Evolutionary conservation across 225 moss, liverwort and hornwort genomes (phyloP).

Genomic region (Marchantia paleacea): DNA sequence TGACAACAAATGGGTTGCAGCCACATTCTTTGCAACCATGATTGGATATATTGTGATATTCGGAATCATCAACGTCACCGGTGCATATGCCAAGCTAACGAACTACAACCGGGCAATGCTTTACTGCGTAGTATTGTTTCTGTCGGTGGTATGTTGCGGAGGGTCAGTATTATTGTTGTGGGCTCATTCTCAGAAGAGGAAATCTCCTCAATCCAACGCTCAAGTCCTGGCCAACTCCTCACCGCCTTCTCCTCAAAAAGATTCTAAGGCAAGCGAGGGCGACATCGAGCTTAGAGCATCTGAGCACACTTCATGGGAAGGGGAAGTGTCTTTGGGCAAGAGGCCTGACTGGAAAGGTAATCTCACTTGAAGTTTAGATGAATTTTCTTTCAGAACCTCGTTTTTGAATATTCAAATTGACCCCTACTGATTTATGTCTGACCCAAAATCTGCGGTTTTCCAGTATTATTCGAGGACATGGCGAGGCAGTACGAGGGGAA

Average conservation of each 20-base stretch:
- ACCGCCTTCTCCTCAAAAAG: not conserved
- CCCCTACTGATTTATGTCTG: too few relatives aligned
- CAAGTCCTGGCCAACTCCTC: not conserved
- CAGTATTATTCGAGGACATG: constrained; percentile 26
- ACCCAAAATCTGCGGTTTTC: not conserved
- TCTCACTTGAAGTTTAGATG: not conserved
- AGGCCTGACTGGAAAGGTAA: constrained; percentile 32
- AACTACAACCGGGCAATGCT: constrained; percentile 16
- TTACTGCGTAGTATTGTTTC: not conserved
- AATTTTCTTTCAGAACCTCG: too few relatives aligned
- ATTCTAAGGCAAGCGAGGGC: not conserved
- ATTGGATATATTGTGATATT: constrained; percentile 12
- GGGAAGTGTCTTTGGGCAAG: constrained; percentile 12
- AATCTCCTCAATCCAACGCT: not conserved
- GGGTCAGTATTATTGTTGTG: constrained; percentile 19
- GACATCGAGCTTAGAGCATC: not conserved
- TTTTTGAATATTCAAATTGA: too few relatives aligned
- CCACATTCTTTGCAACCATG: constrained; percentile 4
- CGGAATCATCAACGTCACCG: constrained; percentile 19
- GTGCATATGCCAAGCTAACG: not conserved
- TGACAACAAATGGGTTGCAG: constrained; percentile 15
- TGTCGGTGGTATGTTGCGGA: constrained; percentile 23
- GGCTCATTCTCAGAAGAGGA: not conserved
- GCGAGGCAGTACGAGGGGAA: constrained; percentile 7
- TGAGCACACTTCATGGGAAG: constrained; percentile 9